phyloP scores from a whole-genome alignment of 768 basidiomycete genomes.

The Suillus plorans region DNA sequence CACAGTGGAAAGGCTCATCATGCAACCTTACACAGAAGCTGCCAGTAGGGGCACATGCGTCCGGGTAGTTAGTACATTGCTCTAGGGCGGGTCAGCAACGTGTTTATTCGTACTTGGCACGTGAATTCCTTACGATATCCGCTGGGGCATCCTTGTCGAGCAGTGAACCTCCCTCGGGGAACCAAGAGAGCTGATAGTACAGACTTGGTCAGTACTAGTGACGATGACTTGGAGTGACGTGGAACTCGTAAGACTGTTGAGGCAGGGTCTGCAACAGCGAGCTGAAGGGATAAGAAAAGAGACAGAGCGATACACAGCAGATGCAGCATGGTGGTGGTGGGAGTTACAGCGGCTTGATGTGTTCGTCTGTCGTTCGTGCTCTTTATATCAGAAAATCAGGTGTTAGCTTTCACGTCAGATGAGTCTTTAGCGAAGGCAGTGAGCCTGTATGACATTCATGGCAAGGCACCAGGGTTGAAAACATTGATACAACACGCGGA shows the following conservation, averaged over 20 bases:
- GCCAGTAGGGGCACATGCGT: slow-evolving; percentile 17
- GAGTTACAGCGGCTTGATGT: not conserved
- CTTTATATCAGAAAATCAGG: not conserved
- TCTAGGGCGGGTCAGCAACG: not conserved
- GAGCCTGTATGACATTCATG: not conserved
- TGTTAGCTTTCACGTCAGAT: not conserved
- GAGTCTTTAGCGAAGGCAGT: not conserved
- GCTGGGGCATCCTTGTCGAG: not conserved
- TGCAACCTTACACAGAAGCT: slow-evolving; percentile 19
- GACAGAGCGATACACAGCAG: not conserved
- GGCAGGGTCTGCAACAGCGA: not conserved
- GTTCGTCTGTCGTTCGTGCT: not conserved
- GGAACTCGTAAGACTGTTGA: not conserved
- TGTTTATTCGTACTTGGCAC: not conserved
- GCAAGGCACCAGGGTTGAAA: slow-evolving; percentile 1
- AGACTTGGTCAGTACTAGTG: not conserved
- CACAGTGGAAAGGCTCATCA: too few species aligned
- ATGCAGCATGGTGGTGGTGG: not conserved
- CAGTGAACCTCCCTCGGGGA: not conserved
- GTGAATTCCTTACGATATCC: not conserved
- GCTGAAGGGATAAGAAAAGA: not conserved
- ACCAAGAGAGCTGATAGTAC: not conserved
- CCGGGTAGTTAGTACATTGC: slow-evolving; percentile 17
- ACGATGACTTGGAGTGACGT: not conserved
- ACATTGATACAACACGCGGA: not conserved